A percentile compares a stretch with the other conserved stretches of the same genome.
phyloP scores from a whole-genome alignment of 2,329 filamentous ascomycete genomes.

The Colletotrichum tofieldiae region DNA sequence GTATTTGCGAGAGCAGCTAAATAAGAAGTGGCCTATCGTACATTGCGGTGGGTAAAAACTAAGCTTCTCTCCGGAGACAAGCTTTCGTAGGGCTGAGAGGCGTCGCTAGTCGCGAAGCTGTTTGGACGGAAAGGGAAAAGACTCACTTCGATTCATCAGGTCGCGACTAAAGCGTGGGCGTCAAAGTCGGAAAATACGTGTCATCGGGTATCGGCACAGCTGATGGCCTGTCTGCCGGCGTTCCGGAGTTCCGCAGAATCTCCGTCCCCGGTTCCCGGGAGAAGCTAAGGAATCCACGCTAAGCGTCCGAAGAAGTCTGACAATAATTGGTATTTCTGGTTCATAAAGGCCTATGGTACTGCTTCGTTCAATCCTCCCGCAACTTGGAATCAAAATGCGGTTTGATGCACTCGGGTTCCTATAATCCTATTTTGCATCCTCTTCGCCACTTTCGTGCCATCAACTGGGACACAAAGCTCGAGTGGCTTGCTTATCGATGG shows the following conservation, averaged over 20 bases:
- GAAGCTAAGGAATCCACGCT: neutral
- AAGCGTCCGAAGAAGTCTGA: neutral
- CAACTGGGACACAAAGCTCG: neutral
- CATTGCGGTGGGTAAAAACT: neutral
- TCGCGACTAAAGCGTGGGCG: neutral
- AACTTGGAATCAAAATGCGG: too few species aligned
- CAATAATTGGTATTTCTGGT: neutral
- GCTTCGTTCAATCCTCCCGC: neutral
- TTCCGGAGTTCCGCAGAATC: neutral
- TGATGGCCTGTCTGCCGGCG: neutral
- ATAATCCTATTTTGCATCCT: neutral
- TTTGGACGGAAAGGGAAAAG: neutral
- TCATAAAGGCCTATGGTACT: fast-evolving
- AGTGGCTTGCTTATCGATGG: neutral
- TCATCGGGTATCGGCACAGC: neutral
- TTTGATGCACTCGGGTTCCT: too few species aligned
- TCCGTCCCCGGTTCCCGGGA: neutral
- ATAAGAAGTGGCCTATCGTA: neutral
- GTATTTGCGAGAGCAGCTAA: neutral
- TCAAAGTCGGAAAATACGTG: neutral
- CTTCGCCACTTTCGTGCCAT: neutral
- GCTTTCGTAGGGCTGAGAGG: slow-evolving; percentile 31
- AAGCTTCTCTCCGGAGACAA: neutral
- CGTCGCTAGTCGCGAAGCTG: too few species aligned
- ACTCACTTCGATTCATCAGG: neutral